Conservation (phyloP, 768 basidiomycete genomes). For the Lentinula sp. region DNA sequence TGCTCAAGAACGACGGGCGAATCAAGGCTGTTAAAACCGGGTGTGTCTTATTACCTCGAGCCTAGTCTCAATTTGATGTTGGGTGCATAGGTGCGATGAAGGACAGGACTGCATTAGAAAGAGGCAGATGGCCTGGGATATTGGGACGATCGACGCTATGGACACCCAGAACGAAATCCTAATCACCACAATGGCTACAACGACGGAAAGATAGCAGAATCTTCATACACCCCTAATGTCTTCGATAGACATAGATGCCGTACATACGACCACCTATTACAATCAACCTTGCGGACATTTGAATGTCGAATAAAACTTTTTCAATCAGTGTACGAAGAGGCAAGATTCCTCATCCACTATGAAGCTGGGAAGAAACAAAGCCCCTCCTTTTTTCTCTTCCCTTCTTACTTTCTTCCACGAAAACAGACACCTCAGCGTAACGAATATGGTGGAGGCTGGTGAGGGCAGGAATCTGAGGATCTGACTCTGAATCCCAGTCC, state of each 20-base stretch:
- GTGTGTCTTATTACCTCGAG: too few relatives aligned
- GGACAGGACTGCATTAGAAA: slow-evolving; percentile 70
- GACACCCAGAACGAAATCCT: slow-evolving; percentile 44
- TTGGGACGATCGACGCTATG: slow-evolving; percentile 40
- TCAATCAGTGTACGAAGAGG: slow-evolving; percentile 93
- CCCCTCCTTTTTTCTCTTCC: slow-evolving; percentile 83
- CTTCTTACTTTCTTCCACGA: slow-evolving; percentile 87
- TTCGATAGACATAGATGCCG: slow-evolving; percentile 70
- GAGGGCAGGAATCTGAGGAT: slow-evolving; percentile 43
- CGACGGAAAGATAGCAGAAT: slow-evolving; percentile 29
- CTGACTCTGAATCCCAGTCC: not conserved
- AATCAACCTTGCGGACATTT: slow-evolving; percentile 69
- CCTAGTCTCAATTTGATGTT: too few relatives aligned
- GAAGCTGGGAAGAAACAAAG: slow-evolving; percentile 86
- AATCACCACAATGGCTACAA: slow-evolving; percentile 26
- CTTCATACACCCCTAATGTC: slow-evolving; percentile 62
- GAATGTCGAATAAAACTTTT: slow-evolving; percentile 89
- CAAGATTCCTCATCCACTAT: slow-evolving; percentile 86
- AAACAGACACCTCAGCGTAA: slow-evolving; percentile 75
- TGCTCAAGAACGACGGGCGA: too few relatives aligned
- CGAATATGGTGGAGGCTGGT: slow-evolving; percentile 24
- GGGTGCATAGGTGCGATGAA: slow-evolving; percentile 22
- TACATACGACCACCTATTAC: slow-evolving; percentile 42
- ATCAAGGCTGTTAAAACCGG: too few relatives aligned
- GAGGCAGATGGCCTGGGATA: slow-evolving; percentile 65